Evolutionary conservation across 345 rosid genomes (phyloP).

Genomic region (Limnanthes douglasii): DNA sequence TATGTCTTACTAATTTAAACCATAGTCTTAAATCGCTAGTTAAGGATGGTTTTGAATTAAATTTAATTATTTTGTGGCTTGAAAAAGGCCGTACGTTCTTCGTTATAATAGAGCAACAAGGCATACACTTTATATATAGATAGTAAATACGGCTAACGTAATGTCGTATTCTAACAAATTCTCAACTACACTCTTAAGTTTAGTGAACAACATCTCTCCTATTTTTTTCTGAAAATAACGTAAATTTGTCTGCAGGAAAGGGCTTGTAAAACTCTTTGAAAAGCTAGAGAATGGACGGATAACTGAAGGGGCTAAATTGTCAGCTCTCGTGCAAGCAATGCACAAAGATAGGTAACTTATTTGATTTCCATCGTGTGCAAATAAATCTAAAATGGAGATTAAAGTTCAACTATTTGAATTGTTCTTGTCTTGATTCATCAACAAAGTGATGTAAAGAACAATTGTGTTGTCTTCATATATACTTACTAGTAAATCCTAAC

Average conservation of each 20-base stretch:
- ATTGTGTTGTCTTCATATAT: neutral
- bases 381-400: too few relatives aligned
- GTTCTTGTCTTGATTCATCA: too few relatives aligned
- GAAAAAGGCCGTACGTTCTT: neutral
- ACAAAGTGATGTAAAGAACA: neutral
- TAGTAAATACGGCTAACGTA: too few relatives aligned
- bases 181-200: neutral
- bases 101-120: neutral
- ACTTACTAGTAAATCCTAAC: constrained; percentile 1
- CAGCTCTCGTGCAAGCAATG: constrained; percentile 38
- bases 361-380: too few relatives aligned
- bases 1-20: too few relatives aligned
- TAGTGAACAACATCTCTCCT: neutral
- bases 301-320: constrained; percentile 30
- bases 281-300: constrained; percentile 46
- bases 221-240: neutral
- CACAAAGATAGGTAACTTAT: constrained; percentile 47
- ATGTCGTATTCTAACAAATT: too few relatives aligned
- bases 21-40: too few relatives aligned
- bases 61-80: neutral
- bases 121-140: too few relatives aligned
- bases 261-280: constrained; percentile 53
- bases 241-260: constrained; percentile 36
- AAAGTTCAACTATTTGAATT: too few relatives aligned
- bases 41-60: neutral